Conservation (phyloP, 495 filamentous ascomycete genomes). For the Podospora tetraspora region DNA sequence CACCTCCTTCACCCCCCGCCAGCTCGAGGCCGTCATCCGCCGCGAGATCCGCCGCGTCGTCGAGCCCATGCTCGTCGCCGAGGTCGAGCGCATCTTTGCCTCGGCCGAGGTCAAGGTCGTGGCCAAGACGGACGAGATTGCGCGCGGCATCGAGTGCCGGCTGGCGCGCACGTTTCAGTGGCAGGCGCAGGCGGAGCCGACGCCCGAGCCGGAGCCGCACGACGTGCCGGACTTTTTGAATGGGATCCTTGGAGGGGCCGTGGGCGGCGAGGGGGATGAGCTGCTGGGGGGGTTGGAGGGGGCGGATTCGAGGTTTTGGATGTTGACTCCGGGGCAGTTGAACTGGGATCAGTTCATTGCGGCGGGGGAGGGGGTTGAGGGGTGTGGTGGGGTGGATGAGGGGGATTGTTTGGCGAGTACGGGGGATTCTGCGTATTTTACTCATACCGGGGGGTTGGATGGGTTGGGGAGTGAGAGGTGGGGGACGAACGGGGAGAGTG, state of each 20-base stretch:
- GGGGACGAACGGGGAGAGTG: background rate
- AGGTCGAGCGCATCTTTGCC: constrained; percentile 23
- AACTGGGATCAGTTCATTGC: background rate
- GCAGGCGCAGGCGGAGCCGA: constrained; percentile 9
- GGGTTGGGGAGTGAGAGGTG: background rate
- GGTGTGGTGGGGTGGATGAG: background rate
- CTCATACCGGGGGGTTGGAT: background rate
- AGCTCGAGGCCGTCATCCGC: constrained; percentile 16
- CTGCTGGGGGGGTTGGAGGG: background rate
- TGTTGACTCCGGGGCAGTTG: background rate
- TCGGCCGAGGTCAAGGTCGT: constrained; percentile 16
- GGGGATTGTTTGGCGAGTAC: background rate
- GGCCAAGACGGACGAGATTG: constrained; percentile 18
- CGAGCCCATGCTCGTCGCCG: constrained; percentile 19
- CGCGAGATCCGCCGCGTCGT: constrained; percentile 18
- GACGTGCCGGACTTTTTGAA: background rate
- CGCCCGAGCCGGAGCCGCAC: constrained; percentile 3
- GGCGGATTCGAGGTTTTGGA: background rate
- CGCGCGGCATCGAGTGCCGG: constrained; percentile 14
- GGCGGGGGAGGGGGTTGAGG: background rate
- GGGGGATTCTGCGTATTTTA: constrained; percentile 4
- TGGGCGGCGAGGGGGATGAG: background rate
- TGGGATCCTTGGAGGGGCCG: background rate
- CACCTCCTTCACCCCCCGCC: constrained; percentile 2
- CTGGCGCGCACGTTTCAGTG: constrained; percentile 20